Conservation (phyloP, 2,329 filamentous ascomycete genomes). For the Colletotrichum tropicicola region DNA sequence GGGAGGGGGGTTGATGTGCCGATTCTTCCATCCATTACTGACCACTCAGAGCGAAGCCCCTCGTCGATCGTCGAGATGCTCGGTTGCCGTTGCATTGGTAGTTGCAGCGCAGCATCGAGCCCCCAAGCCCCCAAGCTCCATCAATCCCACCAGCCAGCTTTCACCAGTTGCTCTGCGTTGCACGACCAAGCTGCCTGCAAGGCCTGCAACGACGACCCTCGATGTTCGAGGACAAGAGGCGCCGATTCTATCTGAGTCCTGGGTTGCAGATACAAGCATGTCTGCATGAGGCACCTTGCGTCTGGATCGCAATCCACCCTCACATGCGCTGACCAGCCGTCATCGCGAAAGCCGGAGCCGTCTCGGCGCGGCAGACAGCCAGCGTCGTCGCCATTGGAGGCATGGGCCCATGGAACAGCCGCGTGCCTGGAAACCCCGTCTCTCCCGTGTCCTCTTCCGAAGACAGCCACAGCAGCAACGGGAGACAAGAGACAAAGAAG, state of each 20-base stretch:
- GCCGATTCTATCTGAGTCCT: too few relatives aligned
- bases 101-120: conserved; percentile 11
- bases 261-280: too few relatives aligned
- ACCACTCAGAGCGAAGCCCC: neutral
- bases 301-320: neutral
- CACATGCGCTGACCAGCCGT: neutral
- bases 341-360: neutral
- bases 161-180: too few relatives aligned
- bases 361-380: conserved; percentile 8
- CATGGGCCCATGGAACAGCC: neutral
- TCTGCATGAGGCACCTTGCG: neutral
- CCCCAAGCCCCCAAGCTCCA: conserved; percentile 2
- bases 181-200: neutral
- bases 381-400: neutral
- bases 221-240: too few relatives aligned
- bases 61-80: conserved; percentile 26
- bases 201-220: neutral
- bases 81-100: conserved; percentile 17
- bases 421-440: conserved; percentile 1
- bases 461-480: neutral
- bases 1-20: conserved; percentile 28
- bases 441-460: conserved; percentile 10
- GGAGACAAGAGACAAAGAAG: conserved; percentile 21
- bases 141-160: neutral
- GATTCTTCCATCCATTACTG: conserved; percentile 28